Percentiles rank a stretch among this genome's conserved stretches.
Evolutionary conservation across 2,329 filamentous ascomycete species (phyloP).

Genomic region (Ambrosiella cleistominuta): DNA sequence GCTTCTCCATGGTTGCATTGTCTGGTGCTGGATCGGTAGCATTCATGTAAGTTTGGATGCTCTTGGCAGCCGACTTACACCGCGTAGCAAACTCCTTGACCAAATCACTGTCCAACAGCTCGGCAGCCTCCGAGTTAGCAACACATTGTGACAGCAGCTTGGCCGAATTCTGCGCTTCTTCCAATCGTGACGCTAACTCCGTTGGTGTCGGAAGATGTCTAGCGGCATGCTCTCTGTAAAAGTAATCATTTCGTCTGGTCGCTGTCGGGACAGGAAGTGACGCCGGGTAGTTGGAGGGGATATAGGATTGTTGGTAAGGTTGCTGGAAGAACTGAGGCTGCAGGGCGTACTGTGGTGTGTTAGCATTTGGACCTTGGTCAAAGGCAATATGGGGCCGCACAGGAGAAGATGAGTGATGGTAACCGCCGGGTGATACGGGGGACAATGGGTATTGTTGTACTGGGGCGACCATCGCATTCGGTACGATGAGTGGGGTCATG

Average conservation of each 20-base stretch:
- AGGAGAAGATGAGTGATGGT: not conserved
- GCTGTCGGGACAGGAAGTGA: constrained; percentile 18
- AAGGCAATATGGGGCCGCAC: not conserved
- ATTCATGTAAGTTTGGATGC: constrained; percentile 73
- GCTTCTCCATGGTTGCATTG: constrained; percentile 78
- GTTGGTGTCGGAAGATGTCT: constrained; percentile 44
- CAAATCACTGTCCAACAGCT: constrained; percentile 69
- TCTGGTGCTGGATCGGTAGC: constrained; percentile 65
- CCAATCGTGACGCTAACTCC: constrained; percentile 67
- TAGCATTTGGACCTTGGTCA: not conserved
- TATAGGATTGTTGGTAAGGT: not conserved
- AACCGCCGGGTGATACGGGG: not conserved
- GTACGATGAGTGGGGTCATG: not conserved
- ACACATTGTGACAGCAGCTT: constrained; percentile 85
- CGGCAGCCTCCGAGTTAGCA: constrained; percentile 60
- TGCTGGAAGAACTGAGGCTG: not conserved
- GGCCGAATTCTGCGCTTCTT: constrained; percentile 80
- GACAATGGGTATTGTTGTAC: not conserved
- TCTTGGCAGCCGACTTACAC: constrained; percentile 62
- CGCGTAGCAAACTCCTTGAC: constrained; percentile 82
- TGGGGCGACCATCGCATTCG: not conserved
- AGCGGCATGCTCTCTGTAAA: constrained; percentile 32
- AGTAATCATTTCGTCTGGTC: constrained; percentile 34
- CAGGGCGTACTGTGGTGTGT: not conserved
- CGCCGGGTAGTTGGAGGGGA: not conserved